Conservation (phyloP, 805 yeast genomes). For the Komagataella kurtzmanii region DNA sequence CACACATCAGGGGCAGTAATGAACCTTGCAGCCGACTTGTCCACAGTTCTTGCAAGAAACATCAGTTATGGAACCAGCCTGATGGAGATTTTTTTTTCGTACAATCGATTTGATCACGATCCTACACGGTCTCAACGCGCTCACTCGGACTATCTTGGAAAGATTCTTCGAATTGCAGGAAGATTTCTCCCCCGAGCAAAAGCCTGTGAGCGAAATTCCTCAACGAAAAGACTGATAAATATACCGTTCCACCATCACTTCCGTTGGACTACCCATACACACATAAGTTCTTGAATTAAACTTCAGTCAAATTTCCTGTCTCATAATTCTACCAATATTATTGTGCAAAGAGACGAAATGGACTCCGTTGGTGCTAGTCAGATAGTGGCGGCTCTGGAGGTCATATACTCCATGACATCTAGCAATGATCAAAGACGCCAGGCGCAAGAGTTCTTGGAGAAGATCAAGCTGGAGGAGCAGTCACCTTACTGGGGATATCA, state of each 20-base stretch:
- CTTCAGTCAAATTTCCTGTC: background rate
- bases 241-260: background rate
- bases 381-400: conserved; percentile 64
- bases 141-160: background rate
- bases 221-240: background rate
- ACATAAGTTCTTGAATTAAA: background rate
- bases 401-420: conserved; percentile 56
- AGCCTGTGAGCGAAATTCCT: background rate
- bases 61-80: background rate
- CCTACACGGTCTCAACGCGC: background rate
- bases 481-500: conserved; percentile 91
- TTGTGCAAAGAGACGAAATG: conserved; percentile 22
- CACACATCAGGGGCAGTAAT: background rate
- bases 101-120: background rate
- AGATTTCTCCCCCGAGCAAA: background rate
- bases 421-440: conserved; percentile 39
- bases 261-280: background rate
- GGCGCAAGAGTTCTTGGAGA: conserved; percentile 59
- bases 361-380: conserved; percentile 58
- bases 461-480: conserved; percentile 63
- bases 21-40: background rate
- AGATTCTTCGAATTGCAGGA: background rate
- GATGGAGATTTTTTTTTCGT: background rate
- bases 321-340: background rate
- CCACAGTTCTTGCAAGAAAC: background rate